Evolutionary conservation across 139 green algal species (phyloP), one percentile per base, ranked within the genome.

Genomic region (Chlorella sp.): DNA sequence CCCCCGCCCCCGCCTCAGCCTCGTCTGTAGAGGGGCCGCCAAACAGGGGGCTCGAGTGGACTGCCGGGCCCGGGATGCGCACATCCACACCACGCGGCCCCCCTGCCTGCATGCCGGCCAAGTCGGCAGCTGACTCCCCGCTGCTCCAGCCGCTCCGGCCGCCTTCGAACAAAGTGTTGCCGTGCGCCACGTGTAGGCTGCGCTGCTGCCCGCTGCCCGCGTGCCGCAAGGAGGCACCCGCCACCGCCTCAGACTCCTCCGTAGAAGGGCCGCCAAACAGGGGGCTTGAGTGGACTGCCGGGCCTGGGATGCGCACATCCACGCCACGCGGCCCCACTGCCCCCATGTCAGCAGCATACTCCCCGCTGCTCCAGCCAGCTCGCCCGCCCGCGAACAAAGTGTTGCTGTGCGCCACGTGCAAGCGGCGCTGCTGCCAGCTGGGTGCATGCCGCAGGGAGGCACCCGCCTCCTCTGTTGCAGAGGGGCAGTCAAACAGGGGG

Each of bases 371-470:
- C 48, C 36, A 30, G 75, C 75, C 75, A 24, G 34, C 34, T 1
- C 14, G 75, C 36, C 34, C 75, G n/a, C 34, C 75, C 7, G 48
- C 75, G 34, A 32, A 88, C 39, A 88, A 40, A 26, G 26, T 30
- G 19, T 88, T 86, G 82, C 82, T 88, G 39, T 81, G 84, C 68
- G 80, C 68, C 0, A 88, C 84, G 15, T 88, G 84, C 66, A 88
- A 68, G 37, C 71, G 66, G 28, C 68, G 39, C 39, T 80, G 83
- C 83, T 88, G 84, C 84, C 84, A 88, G 66, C 84, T 64, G 40
- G 36, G 32, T n/a, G 34, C n/a, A 30, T 75, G 71, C 32, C 71
- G 21, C 32, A 34, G 71, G 9, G 71, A 78, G 32, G 32, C 32
- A 4, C 71, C 71, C 71, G 14, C 32, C 32, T 34, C 71, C 71